Evolutionary conservation across 2,329 filamentous ascomycete genomes (phyloP), one percentile per base, ranked within the genome.

Genomic region (Nothophoma quercina): DNA sequence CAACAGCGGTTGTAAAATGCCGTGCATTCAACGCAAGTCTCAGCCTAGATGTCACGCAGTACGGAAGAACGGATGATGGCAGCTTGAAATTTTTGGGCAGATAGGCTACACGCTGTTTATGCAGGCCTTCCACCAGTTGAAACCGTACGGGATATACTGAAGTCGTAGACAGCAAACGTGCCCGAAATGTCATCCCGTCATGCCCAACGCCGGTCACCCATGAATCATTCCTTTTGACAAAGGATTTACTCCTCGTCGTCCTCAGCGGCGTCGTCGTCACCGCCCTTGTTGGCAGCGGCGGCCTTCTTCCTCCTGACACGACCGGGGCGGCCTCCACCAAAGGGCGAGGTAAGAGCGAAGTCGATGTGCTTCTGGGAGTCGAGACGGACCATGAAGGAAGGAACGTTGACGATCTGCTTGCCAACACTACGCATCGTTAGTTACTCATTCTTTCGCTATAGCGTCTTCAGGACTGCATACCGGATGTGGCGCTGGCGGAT

Each of bases 361-460:
- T 99, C 95, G 75, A 99, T 98, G 89, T 99, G 95, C 91, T 99
- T 99, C 89, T 99, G 95, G 75, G 93, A 97, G 86, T 99, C 95
- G 77, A 99, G 91, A 83, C 95, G 95, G 81, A 99, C 95, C 79
- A 99, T 89, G 89, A 96, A 99, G 50, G 93, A 98, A 67, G 95
- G 95, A 58, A 99, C 95, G 83, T 99, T 99, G 87, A 99, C 95
- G 79, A 99, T 98, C 87, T 99, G 95, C 91, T 99, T 99, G 83
- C 95, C 95, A 78, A 99, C 95, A 78, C 93, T 85, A 65, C 26
- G 51, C 36, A 30, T n/a, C 49, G 55, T 69, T 62, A 67, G 62
- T 43, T 9, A 19, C 13, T 32, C 12, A 15, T 19, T 33, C 43
- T 23, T 34, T 44, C 40, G n/a, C 13, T 9, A 1, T 13, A 3